Conservation (phyloP, 768 basidiomycete species). For the Boletellus sp. region DNA sequence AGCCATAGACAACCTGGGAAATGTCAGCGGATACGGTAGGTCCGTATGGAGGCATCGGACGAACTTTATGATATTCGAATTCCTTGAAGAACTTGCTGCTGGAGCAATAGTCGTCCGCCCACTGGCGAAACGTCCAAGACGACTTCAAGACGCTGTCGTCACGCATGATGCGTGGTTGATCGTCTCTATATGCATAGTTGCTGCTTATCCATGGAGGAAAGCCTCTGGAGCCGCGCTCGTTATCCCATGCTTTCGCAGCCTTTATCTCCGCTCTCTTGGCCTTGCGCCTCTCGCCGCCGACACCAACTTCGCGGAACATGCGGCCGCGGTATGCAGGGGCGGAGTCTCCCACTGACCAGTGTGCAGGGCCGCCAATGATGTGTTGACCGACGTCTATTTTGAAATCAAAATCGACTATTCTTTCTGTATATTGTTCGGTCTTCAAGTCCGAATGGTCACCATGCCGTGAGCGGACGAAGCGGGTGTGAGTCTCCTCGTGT, state of each 20-base stretch:
- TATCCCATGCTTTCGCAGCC: conserved; percentile 41
- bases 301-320: conserved; percentile 57
- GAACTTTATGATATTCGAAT: conserved; percentile 69
- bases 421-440: conserved; percentile 55
- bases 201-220: conserved; percentile 48
- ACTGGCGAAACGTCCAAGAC: conserved; percentile 62
- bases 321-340: conserved; percentile 63
- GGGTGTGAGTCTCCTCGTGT: conserved; percentile 51
- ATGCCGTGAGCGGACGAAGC: conserved; percentile 38
- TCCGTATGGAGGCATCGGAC: neutral
- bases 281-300: conserved; percentile 33
- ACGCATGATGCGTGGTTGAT: conserved; percentile 26
- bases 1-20: conserved; percentile 54
- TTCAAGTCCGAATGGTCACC: conserved; percentile 34
- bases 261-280: conserved; percentile 44
- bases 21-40: conserved; percentile 20
- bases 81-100: conserved; percentile 72
- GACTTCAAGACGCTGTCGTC: conserved; percentile 39
- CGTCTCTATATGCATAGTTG: conserved; percentile 31
- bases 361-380: conserved; percentile 38
- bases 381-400: conserved; percentile 49
- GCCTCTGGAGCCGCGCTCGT: conserved; percentile 44
- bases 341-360: conserved; percentile 62
- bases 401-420: conserved; percentile 68
- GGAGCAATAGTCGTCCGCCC: conserved; percentile 81